These are phyloP conservation scores for Elongisporangium anandrum DNA, from an alignment of 352 stramenopile genomes.

Conservation along the genomic window DNA sequence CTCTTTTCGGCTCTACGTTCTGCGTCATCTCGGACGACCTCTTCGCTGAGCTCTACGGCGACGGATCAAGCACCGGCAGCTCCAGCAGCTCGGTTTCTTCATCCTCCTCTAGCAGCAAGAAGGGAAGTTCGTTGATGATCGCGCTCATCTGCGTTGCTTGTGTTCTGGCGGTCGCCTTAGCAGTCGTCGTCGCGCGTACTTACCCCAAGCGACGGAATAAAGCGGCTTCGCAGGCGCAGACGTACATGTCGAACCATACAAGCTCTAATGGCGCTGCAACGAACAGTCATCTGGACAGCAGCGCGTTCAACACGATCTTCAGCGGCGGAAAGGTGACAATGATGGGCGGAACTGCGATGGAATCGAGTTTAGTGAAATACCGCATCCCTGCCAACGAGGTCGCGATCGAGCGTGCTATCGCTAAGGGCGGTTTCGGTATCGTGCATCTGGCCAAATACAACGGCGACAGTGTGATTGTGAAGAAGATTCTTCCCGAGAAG, in stretches of 20 bases:
- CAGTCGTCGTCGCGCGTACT: slow-evolving; percentile 39
- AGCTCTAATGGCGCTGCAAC: slow-evolving; percentile 13
- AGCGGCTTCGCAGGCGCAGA: slow-evolving; percentile 14
- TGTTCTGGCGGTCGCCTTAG: slow-evolving; percentile 47
- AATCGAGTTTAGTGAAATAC: slow-evolving; percentile 70
- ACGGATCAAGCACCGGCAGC: background rate
- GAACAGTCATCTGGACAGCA: slow-evolving; percentile 14
- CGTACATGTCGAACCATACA: background rate
- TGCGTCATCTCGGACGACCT: slow-evolving; percentile 67
- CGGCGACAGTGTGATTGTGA: slow-evolving; percentile 58
- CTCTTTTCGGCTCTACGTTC: slow-evolving; percentile 24
- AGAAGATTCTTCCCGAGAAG: slow-evolving; percentile 83
- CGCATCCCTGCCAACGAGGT: slow-evolving; percentile 66
- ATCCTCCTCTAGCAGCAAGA: slow-evolving; percentile 18
- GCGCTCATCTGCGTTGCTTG: slow-evolving; percentile 47
- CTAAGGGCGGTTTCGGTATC: slow-evolving; percentile 71
- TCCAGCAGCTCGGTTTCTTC: slow-evolving; percentile 15
- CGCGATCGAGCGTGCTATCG: slow-evolving; percentile 52
- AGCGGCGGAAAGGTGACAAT: slow-evolving; percentile 45
- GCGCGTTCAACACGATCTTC: slow-evolving; percentile 56
- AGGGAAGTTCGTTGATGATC: slow-evolving; percentile 46
- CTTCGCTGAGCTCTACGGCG: slow-evolving; percentile 46
- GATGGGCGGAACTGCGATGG: slow-evolving; percentile 45
- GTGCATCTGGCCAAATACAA: slow-evolving; percentile 69
- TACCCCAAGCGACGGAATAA: slow-evolving; percentile 32